phyloP scores from a whole-genome alignment of 2,329 filamentous ascomycete genomes.

The Pseudogymnoascus sp. region DNA sequence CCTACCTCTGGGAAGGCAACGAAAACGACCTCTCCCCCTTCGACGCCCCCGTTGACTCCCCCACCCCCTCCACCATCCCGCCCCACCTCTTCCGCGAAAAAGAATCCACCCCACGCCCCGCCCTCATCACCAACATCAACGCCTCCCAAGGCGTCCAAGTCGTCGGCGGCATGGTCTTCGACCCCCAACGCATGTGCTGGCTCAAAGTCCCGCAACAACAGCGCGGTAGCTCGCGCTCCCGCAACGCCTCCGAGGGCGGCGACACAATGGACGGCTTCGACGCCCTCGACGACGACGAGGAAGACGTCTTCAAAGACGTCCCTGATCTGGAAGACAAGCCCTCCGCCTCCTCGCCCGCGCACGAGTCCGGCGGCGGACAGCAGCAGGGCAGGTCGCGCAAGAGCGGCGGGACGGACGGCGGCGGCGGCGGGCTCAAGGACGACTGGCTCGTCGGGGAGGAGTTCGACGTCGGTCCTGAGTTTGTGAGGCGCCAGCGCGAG shows the following conservation, averaged over 20 bases:
- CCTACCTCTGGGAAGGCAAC: conserved; percentile 92
- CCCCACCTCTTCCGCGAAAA: conserved; percentile 44
- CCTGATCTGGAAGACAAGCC: conserved; percentile 73
- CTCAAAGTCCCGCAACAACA: conserved; percentile 58
- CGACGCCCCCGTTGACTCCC: conserved; percentile 52
- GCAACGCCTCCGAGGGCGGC: conserved; percentile 34
- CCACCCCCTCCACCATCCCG: conserved; percentile 43
- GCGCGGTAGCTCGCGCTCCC: neutral
- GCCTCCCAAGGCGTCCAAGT: conserved; percentile 81
- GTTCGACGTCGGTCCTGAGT: conserved; percentile 94
- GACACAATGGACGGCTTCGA: conserved; percentile 58
- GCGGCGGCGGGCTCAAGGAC: conserved; percentile 43
- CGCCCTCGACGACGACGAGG: conserved; percentile 66
- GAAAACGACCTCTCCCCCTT: conserved; percentile 77
- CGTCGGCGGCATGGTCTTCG: conserved; percentile 97
- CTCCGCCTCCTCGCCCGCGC: conserved; percentile 10
- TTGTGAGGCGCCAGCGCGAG: conserved; percentile 77
- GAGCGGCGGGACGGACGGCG: conserved; percentile 37
- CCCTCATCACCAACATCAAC: conserved; percentile 86
- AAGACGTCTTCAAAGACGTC: conserved; percentile 92
- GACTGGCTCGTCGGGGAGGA: conserved; percentile 89
- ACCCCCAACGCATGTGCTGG: conserved; percentile 97
- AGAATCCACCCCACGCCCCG: conserved; percentile 56
- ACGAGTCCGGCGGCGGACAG: conserved; percentile 38
- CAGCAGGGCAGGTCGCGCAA: conserved; percentile 40